These are phyloP conservation scores for Postia placenta DNA, from an alignment of 768 basidiomycete genomes.

Conservation along the genomic window DNA sequence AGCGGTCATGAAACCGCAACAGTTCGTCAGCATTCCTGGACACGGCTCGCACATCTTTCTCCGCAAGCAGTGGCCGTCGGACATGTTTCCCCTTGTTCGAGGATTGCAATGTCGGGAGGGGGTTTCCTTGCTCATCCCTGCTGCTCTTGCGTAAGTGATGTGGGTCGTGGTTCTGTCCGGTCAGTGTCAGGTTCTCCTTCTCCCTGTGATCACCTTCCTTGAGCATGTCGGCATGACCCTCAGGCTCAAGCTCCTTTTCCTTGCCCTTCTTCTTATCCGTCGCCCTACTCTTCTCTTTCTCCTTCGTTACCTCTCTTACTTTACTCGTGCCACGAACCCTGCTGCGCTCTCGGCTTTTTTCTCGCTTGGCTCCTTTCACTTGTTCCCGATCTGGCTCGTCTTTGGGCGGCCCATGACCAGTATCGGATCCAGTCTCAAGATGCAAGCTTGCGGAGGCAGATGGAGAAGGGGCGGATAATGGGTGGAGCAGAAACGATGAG, in stretches of 20 bases:
- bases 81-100: not conserved
- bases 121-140: not conserved
- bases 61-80: constrained; percentile 40
- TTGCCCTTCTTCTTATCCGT: not conserved
- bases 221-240: not conserved
- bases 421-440: not conserved
- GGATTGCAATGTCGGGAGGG: not conserved
- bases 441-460: constrained; percentile 6
- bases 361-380: not conserved
- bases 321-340: too few relatives aligned
- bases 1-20: constrained; percentile 60
- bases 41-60: constrained; percentile 50
- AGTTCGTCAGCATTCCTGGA: constrained; percentile 66
- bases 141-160: not conserved
- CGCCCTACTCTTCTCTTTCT: constrained; percentile 1
- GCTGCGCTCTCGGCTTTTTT: constrained; percentile 1
- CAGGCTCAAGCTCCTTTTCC: not conserved
- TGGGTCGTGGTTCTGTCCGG: not conserved
- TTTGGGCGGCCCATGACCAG: not conserved
- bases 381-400: not conserved
- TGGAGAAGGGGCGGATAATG: constrained; percentile 8
- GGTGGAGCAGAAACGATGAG: constrained; percentile 14
- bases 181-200: not conserved
- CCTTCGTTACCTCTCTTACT: too few relatives aligned
- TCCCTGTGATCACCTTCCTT: not conserved